phyloP scores from a whole-genome alignment of 345 rosid species.

The Aurinia saxatilis region DNA sequence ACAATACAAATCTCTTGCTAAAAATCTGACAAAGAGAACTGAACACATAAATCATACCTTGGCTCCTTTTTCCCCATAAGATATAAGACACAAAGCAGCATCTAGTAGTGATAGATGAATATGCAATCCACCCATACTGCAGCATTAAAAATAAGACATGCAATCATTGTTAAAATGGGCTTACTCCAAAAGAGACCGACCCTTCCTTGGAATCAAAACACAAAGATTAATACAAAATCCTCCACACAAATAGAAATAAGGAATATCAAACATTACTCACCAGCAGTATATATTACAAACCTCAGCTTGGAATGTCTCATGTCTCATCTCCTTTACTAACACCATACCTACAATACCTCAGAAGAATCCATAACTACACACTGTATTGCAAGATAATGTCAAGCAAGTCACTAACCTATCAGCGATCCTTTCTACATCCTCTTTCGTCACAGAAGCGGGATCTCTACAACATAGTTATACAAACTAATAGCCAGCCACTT shows the following conservation, averaged over 20 bases:
- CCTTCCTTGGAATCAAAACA: too few species aligned
- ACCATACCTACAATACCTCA: constrained; percentile 55
- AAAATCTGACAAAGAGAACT: constrained; percentile 33
- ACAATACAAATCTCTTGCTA: too few species aligned
- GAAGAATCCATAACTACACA: neutral
- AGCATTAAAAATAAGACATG: too few species aligned
- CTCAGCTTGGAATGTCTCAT: constrained; percentile 71
- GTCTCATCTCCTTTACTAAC: constrained; percentile 82
- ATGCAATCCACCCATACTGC: too few species aligned
- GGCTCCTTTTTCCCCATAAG: constrained; percentile 83
- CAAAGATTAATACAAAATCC: neutral
- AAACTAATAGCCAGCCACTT: too few species aligned
- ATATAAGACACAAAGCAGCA: constrained; percentile 78
- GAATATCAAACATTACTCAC: constrained; percentile 33
- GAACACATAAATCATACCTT: constrained; percentile 40
- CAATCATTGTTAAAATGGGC: too few species aligned
- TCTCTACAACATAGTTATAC: too few species aligned
- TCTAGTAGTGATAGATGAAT: too few species aligned
- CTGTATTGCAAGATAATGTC: neutral
- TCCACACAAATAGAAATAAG: neutral
- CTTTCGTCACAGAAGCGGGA: constrained; percentile 60
- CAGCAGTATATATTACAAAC: constrained; percentile 73
- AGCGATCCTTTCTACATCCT: constrained; percentile 67
- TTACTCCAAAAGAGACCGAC: too few species aligned
- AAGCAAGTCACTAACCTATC: constrained; percentile 41